These are phyloP conservation scores for Hymenoscyphus occultus DNA, from an alignment of 2,329 filamentous ascomycete genomes.

Conservation along the genomic window DNA sequence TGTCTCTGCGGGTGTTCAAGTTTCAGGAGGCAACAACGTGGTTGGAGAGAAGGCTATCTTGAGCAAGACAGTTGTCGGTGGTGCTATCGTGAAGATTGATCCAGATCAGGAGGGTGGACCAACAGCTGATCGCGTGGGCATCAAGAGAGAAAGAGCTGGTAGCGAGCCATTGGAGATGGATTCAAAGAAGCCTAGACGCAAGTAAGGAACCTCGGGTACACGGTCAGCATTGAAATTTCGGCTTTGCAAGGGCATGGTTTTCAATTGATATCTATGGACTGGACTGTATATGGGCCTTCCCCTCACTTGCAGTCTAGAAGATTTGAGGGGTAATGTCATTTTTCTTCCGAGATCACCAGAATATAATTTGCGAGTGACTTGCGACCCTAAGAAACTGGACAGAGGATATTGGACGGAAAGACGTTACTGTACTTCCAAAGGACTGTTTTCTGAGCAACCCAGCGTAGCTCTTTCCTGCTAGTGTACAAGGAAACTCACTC, in stretches of 20 bases:
- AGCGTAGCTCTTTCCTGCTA: slow-evolving; percentile 5
- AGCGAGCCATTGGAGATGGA: slow-evolving; percentile 16
- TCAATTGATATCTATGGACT: neutral
- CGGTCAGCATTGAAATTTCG: neutral
- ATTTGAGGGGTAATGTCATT: neutral
- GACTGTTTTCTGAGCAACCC: neutral
- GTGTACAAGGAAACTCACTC: slow-evolving; percentile 11
- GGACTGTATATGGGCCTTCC: neutral
- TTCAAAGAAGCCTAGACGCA: slow-evolving; percentile 17
- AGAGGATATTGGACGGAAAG: slow-evolving; percentile 1
- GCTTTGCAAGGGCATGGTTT: neutral
- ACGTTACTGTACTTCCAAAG: neutral
- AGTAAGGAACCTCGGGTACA: neutral
- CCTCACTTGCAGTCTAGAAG: neutral
- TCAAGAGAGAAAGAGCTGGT: slow-evolving; percentile 17
- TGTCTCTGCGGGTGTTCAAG: slow-evolving; percentile 46
- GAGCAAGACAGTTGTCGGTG: slow-evolving; percentile 3
- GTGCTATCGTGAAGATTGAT: slow-evolving; percentile 6
- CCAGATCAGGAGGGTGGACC: slow-evolving; percentile 11
- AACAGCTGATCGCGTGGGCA: neutral
- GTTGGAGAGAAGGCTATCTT: slow-evolving; percentile 37
- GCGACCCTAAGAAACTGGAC: neutral
- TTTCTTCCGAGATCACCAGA: neutral
- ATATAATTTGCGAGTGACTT: neutral
- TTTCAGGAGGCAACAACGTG: slow-evolving; percentile 46